Base-by-base conservation (phyloP, 2,329 filamentous ascomycete species). In the Beauveria australis region DNA sequence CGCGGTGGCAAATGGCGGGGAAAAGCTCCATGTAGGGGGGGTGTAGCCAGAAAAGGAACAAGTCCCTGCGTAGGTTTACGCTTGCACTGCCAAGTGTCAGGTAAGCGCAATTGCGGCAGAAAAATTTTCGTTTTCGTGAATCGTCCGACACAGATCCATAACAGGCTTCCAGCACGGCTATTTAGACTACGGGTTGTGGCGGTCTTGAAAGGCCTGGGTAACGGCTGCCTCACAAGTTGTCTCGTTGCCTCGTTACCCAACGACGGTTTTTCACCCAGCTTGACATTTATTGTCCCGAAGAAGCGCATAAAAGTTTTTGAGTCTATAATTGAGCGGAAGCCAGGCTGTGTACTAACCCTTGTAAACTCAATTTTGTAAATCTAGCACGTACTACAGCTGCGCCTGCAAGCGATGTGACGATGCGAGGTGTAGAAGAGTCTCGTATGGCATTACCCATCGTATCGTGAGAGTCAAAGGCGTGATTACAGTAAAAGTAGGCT, bases 1-100 rank as follows among this genome's bases (percentile, higher is more conserved):
- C 33, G 33, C 37, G 19, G 52, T 54, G 52, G 52, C 52, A 22
- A 54, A 54, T 30, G 28, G 54, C 54, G 54, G 43, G 44, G 54
- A 40, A 47, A 33, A 37, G 5, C 33, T 22, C 6, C 16, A 4
- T 10, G 28, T 14, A 12, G 24, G 19, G 55, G 55, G 16, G 9
- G 55, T 30, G 53, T 37, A 5, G 41, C 18, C 5, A 47, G 14
- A 30, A 12, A 41, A 8, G 5, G 19, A 43, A 33, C 7, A n/a
- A 24, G 46, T 47, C 55, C 55, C 46, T 58, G 55, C 55, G 55
- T 58, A 58, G 33, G 55, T 58, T 58, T 58, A 51, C 30, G 30
- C 33, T 49, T 43, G 46, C 55, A 19, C 40, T 54, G 52, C 49
- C 22, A 28, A 28, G 53, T 46, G 33, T 44, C 53, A 44, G 53